Base-by-base conservation (phyloP, 352 stramenopile species). In the Pythium phragmitis region DNA sequence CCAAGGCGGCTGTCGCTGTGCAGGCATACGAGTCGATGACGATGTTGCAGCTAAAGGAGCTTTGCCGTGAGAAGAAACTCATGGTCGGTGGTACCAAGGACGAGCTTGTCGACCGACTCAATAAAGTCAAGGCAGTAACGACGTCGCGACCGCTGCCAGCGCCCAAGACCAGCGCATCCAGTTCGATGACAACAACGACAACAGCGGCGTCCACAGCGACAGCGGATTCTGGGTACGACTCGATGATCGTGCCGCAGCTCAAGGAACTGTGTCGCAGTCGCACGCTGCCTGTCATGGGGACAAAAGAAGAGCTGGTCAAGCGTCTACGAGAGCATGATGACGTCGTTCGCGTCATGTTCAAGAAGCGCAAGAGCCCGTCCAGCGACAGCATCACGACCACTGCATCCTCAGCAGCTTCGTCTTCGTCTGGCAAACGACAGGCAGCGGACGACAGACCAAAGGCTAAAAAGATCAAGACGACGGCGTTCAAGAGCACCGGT, bases 231-330 rank as follows among this genome's bases (percentile, higher is more conserved):
- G 58, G 41, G 17, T 68, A 63, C 61, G 61, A 63, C 7, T 49
- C 46, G 36, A 68, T 68, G 53, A 63, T 43, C 21, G 43, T 58
- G 5, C 37, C 52, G 1, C 61, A 68, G 19, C 54, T 68, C n/a
- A 68, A 68, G 45, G 61, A 63, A 19, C 39, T 63, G 36, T 68
- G 61, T 21, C 61, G 61, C 16, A 52, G 49, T 21, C 61, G 61
- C 13, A 68, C 61, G 47, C 21, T 68, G 5, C 53, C 61, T 4
- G 45, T 63, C 16, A 68, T 58, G 54, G 61, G 61, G 8, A 63
- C 41, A 7, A 68, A 68, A 45, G 61, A 68, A 11, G 61, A 68
- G 26, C 28, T 68, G 9, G 46, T 63, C 19, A 52, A 55, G 16
- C 53, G 61, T 12, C 26, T 68, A 13, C 56, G 57, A 41, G 26